Evolutionary conservation across 177 flowering plant species (phyloP), one percentile per base, ranked within the genome.

Genomic region (Vitis hybrid): DNA sequence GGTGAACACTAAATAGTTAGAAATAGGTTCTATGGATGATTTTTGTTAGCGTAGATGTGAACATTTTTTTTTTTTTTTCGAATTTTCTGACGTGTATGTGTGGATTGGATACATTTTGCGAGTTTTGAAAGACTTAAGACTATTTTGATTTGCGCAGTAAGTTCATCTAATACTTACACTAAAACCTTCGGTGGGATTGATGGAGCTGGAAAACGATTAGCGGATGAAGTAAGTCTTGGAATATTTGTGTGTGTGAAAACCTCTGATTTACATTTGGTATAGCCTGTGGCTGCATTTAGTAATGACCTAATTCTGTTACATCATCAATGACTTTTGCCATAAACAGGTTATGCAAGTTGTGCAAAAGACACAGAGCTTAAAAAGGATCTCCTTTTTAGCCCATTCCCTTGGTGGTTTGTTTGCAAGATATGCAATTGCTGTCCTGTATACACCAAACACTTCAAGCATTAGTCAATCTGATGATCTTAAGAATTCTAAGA

Each of bases 321-420:
- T 67, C 48, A n/a, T 73, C 17, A 30, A 60, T 52, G 54, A 10
- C 50, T 6, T 57, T 54, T 62, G 59, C 19, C 61, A n/a, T 71
- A 11, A 66, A 71, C 82, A 91, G 97, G 91, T 93, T 56, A 70
- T 75, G 76, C 83, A 89, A 83, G 86, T 91, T 58, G 97, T 90
- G 40, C 80, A 81, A 64, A 86, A 83, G 77, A 88, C 84, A 21
- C 82, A 83, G 51, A 82, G 89, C 84, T 78, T 93, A 63, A 93
- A 82, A 74, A 90, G 73, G 80, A 90, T 93, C 21, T 93, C 98
- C 32, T 91, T 93, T 76, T 65, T 93, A 72, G 90, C 94, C 24
- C 98, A 93, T 85, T 93, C 99, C 72, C 92, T 94, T 69, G 99
- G 99, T 74, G 99, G 99, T 58, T 82, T 94, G 82, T 85, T 94